These are phyloP conservation scores for Venturiaceae sp. DNA, from an alignment of 2,329 filamentous ascomycete genomes.

Conservation along the genomic window DNA sequence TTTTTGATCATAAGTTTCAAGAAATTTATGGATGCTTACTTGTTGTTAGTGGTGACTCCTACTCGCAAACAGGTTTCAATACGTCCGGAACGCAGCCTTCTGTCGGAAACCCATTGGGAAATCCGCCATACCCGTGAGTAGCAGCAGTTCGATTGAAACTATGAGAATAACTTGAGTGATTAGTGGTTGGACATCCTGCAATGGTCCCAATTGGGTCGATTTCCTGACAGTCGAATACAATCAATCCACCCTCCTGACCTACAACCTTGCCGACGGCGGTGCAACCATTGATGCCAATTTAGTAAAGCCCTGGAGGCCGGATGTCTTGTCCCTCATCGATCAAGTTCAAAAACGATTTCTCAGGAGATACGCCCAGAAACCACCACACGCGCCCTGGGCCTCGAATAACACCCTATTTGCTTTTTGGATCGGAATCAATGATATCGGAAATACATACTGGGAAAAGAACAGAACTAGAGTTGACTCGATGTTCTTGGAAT, in stretches of 20 bases:
- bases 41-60: conserved; percentile 44
- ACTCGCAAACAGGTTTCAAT: conserved; percentile 51
- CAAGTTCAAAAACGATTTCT: conserved; percentile 38
- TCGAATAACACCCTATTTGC: conserved; percentile 36
- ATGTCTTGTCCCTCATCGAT: conserved; percentile 41
- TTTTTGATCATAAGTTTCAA: background rate
- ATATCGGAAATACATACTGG: conserved; percentile 42
- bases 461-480: conserved; percentile 23
- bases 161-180: background rate
- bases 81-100: conserved; percentile 41
- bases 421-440: conserved; percentile 48
- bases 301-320: conserved; percentile 39
- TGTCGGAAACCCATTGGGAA: conserved; percentile 48
- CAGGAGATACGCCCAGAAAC: conserved; percentile 26
- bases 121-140: conserved; percentile 42
- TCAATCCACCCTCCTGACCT: conserved; percentile 35
- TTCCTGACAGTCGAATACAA: conserved; percentile 38
- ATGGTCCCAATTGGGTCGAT: conserved; percentile 48
- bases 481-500: conserved; percentile 26
- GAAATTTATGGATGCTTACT: background rate
- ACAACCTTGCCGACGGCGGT: conserved; percentile 46
- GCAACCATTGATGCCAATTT: conserved; percentile 43
- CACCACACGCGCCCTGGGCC: conserved; percentile 31
- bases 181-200: conserved; percentile 17
- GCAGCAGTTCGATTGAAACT: background rate